Evolutionary conservation across 2,329 filamentous ascomycete genomes (phyloP), one percentile per base, ranked within the genome.

Genomic region (Pleoardoris graminearum): DNA sequence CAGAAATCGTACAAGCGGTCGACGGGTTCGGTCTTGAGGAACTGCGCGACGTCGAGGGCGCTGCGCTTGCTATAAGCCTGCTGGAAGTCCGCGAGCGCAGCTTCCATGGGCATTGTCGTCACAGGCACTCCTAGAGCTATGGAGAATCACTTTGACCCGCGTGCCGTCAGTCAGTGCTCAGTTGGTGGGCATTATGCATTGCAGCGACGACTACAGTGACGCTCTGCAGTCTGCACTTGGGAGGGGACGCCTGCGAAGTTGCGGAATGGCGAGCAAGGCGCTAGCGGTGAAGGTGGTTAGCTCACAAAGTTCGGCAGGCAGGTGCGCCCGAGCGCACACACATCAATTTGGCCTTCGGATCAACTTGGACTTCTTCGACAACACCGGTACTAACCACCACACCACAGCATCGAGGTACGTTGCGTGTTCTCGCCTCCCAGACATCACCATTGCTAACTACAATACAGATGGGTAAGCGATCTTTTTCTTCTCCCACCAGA

Each of bases 31-130:
- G 93, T 92, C 12, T 84, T 87, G 53, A 97, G 78, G 8, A 89
- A 89, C 54, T 84, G 82, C 17, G 91, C 88, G 32, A 97, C 82
- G 43, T 80, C 79, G 64, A 88, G 87, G 54, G 91, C 91, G 69
- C 89, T 84, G 51, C 81, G 79, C 25, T 77, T 73, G 42, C 78
- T 73, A 66, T 91, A 82, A 33, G 90, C 90, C 51, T 82, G 76
- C 50, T 83, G 84, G 71, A 96, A 96, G 54, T 89, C 85, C 36
- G 80, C 77, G 65, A 95, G 88, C 46, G 94, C 77, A 47, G 80
- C 76, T 67, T 92, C 85, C 91, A 96, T 92, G 49, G 45, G 51
- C 42, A 50, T 49, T 43, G 49, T 50, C 2, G 23, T 48, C 44
- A 52, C 36, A 16, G 19, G 12, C 17, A 30, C 29, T n/a, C 7